These are phyloP conservation scores for Mallotus japonicus DNA, from an alignment of 441 rosid genomes.

Conservation along the genomic window DNA sequence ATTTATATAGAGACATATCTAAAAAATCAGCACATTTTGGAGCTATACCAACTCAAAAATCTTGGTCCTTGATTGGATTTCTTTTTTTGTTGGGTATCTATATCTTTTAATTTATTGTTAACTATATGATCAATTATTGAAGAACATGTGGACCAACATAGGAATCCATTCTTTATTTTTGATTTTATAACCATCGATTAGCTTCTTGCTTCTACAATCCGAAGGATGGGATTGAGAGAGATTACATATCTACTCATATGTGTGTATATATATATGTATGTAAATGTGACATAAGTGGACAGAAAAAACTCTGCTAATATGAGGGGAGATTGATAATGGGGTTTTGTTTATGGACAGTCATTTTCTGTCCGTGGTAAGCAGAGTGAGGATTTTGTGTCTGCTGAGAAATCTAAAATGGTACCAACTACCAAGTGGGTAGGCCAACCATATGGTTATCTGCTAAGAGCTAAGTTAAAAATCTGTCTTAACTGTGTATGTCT, in stretches of 20 bases:
- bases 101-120: neutral
- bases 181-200: slow-evolving; percentile 1
- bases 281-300: slow-evolving; percentile 13
- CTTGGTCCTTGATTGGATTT: neutral
- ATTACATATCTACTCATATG: neutral
- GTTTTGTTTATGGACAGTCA: slow-evolving; percentile 26
- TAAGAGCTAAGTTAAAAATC: slow-evolving; percentile 10
- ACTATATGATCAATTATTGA: slow-evolving; percentile 26
- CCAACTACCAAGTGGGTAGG: slow-evolving; percentile 46
- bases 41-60: neutral
- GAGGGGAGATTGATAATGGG: slow-evolving; percentile 14
- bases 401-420: slow-evolving; percentile 37
- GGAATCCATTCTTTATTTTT: neutral
- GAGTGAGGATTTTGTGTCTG: slow-evolving; percentile 38
- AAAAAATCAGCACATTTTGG: too few species aligned
- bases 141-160: slow-evolving; percentile 9
- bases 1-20: too few species aligned
- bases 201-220: neutral
- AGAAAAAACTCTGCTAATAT: slow-evolving; percentile 22
- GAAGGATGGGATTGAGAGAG: slow-evolving; percentile 15
- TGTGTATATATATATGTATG: too few species aligned
- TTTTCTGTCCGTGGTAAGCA: slow-evolving; percentile 27
- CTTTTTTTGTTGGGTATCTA: neutral
- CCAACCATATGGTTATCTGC: slow-evolving; percentile 20
- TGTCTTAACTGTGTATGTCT: slow-evolving; percentile 28